Conservation (phyloP, 805 yeast species). For the Suhomyces faveliae region DNA sequence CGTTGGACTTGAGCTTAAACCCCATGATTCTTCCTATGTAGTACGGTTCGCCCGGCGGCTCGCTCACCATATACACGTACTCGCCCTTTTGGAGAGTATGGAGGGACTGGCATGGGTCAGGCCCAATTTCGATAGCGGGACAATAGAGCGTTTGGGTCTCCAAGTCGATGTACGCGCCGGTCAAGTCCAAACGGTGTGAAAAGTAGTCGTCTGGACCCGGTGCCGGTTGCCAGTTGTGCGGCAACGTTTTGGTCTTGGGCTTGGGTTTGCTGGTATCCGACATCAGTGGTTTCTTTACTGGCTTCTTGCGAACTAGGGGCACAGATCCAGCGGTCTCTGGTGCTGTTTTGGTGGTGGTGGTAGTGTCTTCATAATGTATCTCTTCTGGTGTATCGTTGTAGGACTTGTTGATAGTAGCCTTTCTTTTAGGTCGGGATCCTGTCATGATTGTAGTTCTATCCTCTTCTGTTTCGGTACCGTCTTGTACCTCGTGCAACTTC, state of each 20-base stretch:
- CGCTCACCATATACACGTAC: conserved; percentile 78
- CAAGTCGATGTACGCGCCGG: conserved; percentile 41
- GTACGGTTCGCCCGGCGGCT: conserved; percentile 94
- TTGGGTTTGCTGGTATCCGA: neutral
- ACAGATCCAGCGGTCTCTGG: neutral
- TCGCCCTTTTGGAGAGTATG: conserved; percentile 53
- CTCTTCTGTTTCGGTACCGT: neutral
- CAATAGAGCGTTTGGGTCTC: conserved; percentile 37
- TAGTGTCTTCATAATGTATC: conserved; percentile 21
- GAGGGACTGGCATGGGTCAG: neutral
- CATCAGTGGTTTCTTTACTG: neutral
- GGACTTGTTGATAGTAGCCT: conserved; percentile 37
- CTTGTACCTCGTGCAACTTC: neutral
- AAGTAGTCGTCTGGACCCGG: conserved; percentile 36
- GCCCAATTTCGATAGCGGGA: conserved; percentile 21
- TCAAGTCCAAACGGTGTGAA: conserved; percentile 41
- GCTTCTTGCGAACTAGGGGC: neutral
- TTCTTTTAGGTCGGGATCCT: conserved; percentile 31
- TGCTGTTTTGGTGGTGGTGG: neutral
- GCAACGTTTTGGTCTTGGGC: conserved; percentile 18
- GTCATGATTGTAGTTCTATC: neutral
- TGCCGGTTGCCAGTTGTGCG: conserved; percentile 54
- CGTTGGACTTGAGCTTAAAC: conserved; percentile 36
- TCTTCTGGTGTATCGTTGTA: conserved; percentile 34
- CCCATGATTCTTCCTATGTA: conserved; percentile 84